Evolutionary conservation across 805 yeast genomes (phyloP), one percentile per base, ranked within the genome.

Genomic region (Alloascoidea africana): DNA sequence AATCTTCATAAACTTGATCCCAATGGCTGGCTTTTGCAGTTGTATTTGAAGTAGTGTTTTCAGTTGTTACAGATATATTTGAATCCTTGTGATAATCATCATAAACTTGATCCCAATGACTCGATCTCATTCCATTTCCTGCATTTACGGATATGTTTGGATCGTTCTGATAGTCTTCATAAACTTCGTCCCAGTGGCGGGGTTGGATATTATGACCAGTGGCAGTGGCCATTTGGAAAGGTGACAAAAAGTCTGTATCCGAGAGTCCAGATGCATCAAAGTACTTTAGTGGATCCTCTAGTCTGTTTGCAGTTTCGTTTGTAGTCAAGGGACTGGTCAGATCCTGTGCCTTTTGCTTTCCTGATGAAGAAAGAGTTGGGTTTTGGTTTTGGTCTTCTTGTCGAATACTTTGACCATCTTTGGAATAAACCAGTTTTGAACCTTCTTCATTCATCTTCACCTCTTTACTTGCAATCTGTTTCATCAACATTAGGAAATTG

Each of bases 401-500:
- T n/a, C n/a, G n/a, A 5, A 34, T 34, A 16, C 11, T 34, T 14
- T 18, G 16, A 14, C 36, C 36, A 8, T 18, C 32, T n/a, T n/a
- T n/a, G n/a, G 8, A n/a, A 18, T 34, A 14, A 14, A 34, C 36
- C 13, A 34, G 14, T 14, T 34, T 17, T 18, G 36, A 34, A 6
- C 36, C 36, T 18, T 16, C 19, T 34, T 34, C 18, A 18, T 34
- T 34, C 17, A 34, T 8, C 18, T 11, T 5, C 5, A 46, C 46
- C n/a, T 44, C 34, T 37, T 46, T 44, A 32, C 42, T 41, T 17
- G 49, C 42, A n/a, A 50, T 38, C 18, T 46, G 39, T 18, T 46
- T 39, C 54, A 50, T 50, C 14, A 50, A 44, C 14, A 41, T 43
- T 46, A 50, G 38, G 27, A 50, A 50, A 18, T 49, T 38, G 16